These are phyloP conservation scores for Nemania bipapillata DNA, from an alignment of 2,329 filamentous ascomycete species.

Conservation along the genomic window DNA sequence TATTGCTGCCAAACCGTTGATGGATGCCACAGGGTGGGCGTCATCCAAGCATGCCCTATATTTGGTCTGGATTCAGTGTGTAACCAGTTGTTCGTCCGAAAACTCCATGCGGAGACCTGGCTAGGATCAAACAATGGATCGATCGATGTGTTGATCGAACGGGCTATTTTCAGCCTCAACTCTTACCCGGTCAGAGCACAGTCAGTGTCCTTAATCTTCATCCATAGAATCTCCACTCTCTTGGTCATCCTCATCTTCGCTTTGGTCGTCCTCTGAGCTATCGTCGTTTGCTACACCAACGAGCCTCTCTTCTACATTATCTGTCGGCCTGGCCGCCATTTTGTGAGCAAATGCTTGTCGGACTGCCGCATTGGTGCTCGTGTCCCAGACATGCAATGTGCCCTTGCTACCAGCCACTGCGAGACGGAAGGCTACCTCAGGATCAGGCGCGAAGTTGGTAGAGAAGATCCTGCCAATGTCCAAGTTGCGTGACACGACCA, in stretches of 20 bases:
- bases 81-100: slow-evolving; percentile 12
- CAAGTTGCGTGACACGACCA: slow-evolving; percentile 91
- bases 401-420: slow-evolving; percentile 96
- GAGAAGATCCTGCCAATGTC: slow-evolving; percentile 96
- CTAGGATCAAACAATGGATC: slow-evolving; percentile 26
- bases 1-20: background rate
- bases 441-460: slow-evolving; percentile 87
- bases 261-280: slow-evolving; percentile 59
- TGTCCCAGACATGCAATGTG: slow-evolving; percentile 93
- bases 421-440: slow-evolving; percentile 89
- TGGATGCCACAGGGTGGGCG: background rate
- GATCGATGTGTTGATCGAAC: slow-evolving; percentile 39
- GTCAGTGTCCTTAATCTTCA: slow-evolving; percentile 58
- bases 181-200: slow-evolving; percentile 9
- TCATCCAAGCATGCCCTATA: background rate
- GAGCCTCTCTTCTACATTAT: slow-evolving; percentile 77
- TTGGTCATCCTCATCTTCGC: slow-evolving; percentile 51
- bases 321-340: slow-evolving; percentile 67
- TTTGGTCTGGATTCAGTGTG: background rate
- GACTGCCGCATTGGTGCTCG: slow-evolving; percentile 88
- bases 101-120: slow-evolving; percentile 18
- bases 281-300: slow-evolving; percentile 78
- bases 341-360: slow-evolving; percentile 82
- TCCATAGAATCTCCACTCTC: slow-evolving; percentile 66
- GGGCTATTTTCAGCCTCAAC: slow-evolving; percentile 29